Evolutionary conservation across 768 basidiomycete genomes (phyloP).

Genomic region (Xerocomellus chrysenteron): DNA sequence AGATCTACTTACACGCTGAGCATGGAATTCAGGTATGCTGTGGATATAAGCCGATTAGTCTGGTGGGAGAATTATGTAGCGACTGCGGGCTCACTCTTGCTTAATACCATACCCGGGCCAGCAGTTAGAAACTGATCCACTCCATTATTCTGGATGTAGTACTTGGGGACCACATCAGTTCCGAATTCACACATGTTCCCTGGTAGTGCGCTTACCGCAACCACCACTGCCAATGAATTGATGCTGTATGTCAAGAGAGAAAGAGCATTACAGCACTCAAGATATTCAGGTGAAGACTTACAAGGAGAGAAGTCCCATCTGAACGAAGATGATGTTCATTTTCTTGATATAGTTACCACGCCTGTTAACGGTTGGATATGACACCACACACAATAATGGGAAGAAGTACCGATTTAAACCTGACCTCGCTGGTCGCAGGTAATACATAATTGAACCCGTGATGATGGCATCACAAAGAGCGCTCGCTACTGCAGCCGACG

Average conservation of each 20-base stretch:
- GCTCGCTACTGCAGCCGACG: slow-evolving; percentile 7
- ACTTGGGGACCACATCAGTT: slow-evolving; percentile 13
- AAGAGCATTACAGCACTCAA: neutral
- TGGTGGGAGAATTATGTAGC: neutral
- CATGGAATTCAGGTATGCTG: slow-evolving; percentile 28
- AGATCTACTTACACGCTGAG: slow-evolving; percentile 21
- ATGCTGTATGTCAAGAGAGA: neutral
- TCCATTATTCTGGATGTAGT: slow-evolving; percentile 6
- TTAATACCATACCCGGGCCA: slow-evolving; percentile 12
- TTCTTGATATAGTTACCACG: slow-evolving; percentile 9
- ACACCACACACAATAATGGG: neutral
- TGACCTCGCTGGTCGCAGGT: slow-evolving; percentile 6
- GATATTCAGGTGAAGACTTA: neutral
- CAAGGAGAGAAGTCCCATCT: slow-evolving; percentile 22
- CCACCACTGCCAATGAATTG: slow-evolving; percentile 6
- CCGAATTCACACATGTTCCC: neutral
- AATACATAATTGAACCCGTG: too few relatives aligned
- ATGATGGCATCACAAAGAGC: too few relatives aligned
- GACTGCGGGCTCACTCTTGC: slow-evolving; percentile 14
- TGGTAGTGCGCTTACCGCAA: slow-evolving; percentile 7
- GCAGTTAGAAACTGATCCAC: slow-evolving; percentile 2
- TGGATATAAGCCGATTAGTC: neutral
- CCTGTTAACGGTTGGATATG: neutral
- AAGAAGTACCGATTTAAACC: slow-evolving; percentile 11
- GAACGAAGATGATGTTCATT: slow-evolving; percentile 14